A percentile compares a stretch with the other conserved stretches of the same genome.
Conservation (phyloP, 179 eudicot species). For the Carnegiea gigantea region DNA sequence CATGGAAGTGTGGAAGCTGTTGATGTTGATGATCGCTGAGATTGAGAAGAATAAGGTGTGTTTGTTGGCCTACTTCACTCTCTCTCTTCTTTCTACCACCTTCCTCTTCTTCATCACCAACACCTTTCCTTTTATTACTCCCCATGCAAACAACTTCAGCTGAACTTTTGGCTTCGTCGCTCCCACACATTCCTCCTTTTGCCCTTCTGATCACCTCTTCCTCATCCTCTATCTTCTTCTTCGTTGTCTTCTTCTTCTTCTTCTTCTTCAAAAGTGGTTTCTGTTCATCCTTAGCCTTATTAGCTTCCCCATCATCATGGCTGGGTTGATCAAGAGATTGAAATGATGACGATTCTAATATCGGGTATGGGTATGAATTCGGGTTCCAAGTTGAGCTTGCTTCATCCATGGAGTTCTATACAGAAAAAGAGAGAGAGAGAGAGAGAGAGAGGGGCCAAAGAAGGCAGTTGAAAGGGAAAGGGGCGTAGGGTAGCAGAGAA, state of each 20-base stretch:
- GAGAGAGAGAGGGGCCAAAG: not conserved
- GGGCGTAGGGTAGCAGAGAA: not conserved
- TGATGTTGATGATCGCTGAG: not conserved
- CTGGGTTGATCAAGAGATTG: not conserved
- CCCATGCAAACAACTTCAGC: too few species aligned
- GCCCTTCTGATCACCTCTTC: not conserved
- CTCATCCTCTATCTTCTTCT: not conserved
- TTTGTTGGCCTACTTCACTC: not conserved
- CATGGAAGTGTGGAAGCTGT: not conserved
- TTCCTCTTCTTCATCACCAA: not conserved
- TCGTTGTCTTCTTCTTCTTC: not conserved
- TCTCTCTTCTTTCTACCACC: not conserved
- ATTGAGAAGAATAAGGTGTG: not conserved
- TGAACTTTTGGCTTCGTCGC: too few species aligned
- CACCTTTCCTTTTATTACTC: not conserved
- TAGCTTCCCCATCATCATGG: not conserved
- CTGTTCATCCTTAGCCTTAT: not conserved
- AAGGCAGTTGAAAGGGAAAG: not conserved
- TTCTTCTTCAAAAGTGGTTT: not conserved
- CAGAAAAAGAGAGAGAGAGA: not conserved
- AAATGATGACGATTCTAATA: constrained; percentile 1
- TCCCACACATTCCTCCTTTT: not conserved
- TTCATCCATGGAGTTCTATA: not conserved
- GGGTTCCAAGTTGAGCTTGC: not conserved
- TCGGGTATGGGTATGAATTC: not conserved